Evolutionary conservation across 2,329 filamentous ascomycete genomes (phyloP).

Genomic region (Pseudogymnoascus sp.): DNA sequence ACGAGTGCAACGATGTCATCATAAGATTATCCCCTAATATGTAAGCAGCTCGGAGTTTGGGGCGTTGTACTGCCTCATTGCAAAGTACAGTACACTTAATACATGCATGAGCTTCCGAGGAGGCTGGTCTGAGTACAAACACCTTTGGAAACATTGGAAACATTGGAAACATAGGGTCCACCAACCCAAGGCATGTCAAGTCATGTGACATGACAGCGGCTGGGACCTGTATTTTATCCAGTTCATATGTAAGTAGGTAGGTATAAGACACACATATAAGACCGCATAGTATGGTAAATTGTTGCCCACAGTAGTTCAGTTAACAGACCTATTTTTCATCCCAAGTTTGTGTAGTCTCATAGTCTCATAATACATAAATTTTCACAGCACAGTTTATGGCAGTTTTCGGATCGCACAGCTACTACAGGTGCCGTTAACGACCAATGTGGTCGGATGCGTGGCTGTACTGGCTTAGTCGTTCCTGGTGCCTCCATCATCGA

Average conservation of each 20-base stretch:
- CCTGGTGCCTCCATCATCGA: neutral
- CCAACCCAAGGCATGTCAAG: neutral
- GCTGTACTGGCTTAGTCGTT: neutral
- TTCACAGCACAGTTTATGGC: neutral
- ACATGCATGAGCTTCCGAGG: neutral
- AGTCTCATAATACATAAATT: neutral
- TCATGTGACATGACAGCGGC: slow-evolving; percentile 5
- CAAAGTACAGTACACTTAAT: neutral
- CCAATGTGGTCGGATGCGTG: neutral
- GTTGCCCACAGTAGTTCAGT: neutral
- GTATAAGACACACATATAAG: slow-evolving; percentile 5
- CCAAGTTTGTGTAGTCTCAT: neutral
- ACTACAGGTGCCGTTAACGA: neutral
- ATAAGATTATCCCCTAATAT: slow-evolving; percentile 1
- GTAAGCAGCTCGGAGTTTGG: neutral
- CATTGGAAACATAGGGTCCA: slow-evolving; percentile 1
- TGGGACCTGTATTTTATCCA: neutral
- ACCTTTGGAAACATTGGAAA: neutral
- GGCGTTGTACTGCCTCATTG: neutral
- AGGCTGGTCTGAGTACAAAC: neutral
- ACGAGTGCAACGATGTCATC: slow-evolving; percentile 4
- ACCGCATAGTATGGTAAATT: neutral
- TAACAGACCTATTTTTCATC: neutral
- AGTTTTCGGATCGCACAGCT: neutral
- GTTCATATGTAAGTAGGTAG: neutral